Evolutionary conservation across 129 eudicot genomes (phyloP).

Genomic region (Flaveria ramosissima): DNA sequence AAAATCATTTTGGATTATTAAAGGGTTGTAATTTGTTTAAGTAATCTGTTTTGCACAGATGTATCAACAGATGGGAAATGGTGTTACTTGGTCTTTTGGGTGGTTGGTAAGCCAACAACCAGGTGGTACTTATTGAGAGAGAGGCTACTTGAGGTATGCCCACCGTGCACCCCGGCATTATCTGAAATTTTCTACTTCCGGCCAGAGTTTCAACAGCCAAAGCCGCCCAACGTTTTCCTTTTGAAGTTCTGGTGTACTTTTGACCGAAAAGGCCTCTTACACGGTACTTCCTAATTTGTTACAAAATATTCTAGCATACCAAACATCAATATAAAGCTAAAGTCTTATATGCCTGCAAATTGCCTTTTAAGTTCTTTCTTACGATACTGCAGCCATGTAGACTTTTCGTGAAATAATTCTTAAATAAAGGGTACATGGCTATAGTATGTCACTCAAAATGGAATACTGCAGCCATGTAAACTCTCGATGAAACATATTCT

Average conservation of each 20-base stretch:
- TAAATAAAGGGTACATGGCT: background rate
- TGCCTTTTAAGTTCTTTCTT: background rate
- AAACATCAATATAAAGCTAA: background rate
- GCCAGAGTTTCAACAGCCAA: conserved; percentile 62
- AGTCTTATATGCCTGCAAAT: background rate
- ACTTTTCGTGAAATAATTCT: background rate
- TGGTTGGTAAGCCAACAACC: conserved; percentile 57
- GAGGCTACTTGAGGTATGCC: conserved; percentile 63
- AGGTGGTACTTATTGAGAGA: conserved; percentile 57
- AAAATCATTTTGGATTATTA: background rate
- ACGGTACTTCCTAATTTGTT: conserved; percentile 38
- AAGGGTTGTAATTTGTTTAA: background rate
- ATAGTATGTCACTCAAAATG: background rate
- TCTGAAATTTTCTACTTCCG: conserved; percentile 54
- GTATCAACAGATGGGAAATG: conserved; percentile 74
- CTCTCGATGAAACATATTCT: background rate
- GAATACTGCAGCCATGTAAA: background rate
- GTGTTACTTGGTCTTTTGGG: conserved; percentile 79
- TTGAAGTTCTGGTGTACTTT: conserved; percentile 66
- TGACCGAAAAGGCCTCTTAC: conserved; percentile 66
- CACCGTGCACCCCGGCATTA: conserved; percentile 52
- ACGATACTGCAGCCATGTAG: background rate
- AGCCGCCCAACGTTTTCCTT: conserved; percentile 56
- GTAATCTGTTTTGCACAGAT: conserved; percentile 41
- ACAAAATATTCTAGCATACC: background rate